These are phyloP conservation scores for Aschersonia sp. DNA, from an alignment of 2,329 filamentous ascomycete species.

Conservation along the genomic window DNA sequence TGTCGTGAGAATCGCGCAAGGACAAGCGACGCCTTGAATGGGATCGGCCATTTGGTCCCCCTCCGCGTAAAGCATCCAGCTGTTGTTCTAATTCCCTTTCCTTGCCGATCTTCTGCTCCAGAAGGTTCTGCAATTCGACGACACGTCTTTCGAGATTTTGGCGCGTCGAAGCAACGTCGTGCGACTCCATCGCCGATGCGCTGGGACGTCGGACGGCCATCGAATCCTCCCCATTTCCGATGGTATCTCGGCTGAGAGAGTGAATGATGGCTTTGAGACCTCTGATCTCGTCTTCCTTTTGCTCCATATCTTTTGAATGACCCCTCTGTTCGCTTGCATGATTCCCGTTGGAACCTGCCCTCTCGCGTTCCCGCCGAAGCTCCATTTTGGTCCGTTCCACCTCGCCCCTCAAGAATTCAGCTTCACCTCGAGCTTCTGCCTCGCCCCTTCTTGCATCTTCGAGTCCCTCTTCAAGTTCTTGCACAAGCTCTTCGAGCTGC, in stretches of 20 bases:
- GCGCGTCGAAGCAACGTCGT: slow-evolving; percentile 16
- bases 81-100: slow-evolving; percentile 83
- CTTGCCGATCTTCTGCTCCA: slow-evolving; percentile 56
- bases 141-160: slow-evolving; percentile 71
- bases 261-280: slow-evolving; percentile 97
- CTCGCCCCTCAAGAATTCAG: slow-evolving; percentile 88
- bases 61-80: slow-evolving; percentile 48
- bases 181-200: slow-evolving; percentile 15
- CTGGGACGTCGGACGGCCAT: slow-evolving; percentile 13
- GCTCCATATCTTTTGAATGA: slow-evolving; percentile 63
- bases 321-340: slow-evolving; percentile 28
- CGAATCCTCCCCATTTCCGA: slow-evolving; percentile 25
- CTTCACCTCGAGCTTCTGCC: slow-evolving; percentile 87
- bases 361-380: slow-evolving; percentile 75
- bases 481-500: slow-evolving; percentile 88
- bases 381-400: slow-evolving; percentile 85
- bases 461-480: slow-evolving; percentile 89
- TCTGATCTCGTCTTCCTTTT: slow-evolving; percentile 93
- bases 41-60: slow-evolving; percentile 12
- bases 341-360: slow-evolving; percentile 32
- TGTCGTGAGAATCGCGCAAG: slow-evolving; percentile 50
- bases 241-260: slow-evolving; percentile 68
- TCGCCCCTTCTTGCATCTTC: slow-evolving; percentile 91
- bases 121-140: slow-evolving; percentile 55
- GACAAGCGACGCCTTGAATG: slow-evolving; percentile 36